Percentiles rank a stretch among this genome's conserved stretches.
Conservation (phyloP, 2,329 filamentous ascomycete genomes). For the Sphaerulina vaccinii region DNA sequence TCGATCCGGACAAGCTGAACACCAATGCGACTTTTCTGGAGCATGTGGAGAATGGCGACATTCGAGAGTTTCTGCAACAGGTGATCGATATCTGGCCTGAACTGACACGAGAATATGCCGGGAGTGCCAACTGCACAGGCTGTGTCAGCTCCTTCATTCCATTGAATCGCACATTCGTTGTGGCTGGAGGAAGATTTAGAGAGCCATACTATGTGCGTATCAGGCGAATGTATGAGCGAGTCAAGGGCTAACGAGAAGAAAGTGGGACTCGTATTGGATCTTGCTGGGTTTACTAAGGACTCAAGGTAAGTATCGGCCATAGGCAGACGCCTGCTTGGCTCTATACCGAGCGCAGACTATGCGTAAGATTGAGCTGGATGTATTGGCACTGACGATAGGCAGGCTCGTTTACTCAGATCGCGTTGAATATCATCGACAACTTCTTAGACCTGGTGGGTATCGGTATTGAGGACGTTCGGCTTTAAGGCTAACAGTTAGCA, state of each 20-base stretch:
- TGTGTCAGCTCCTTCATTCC: constrained; percentile 67
- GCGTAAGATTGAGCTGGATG: no score
- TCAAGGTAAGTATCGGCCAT: no score
- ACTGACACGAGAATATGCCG: constrained; percentile 60
- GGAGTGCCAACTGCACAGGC: constrained; percentile 54
- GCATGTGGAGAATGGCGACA: constrained; percentile 56
- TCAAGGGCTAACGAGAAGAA: background rate
- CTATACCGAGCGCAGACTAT: no score
- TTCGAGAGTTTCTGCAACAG: constrained; percentile 60
- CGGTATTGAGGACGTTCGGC: background rate
- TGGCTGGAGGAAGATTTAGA: constrained; percentile 68
- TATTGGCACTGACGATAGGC: no score
- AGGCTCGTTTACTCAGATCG: constrained; percentile 62
- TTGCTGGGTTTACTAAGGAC: constrained; percentile 65
- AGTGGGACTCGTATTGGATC: constrained; percentile 35
- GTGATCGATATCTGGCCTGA: constrained; percentile 71
- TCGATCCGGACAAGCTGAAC: constrained; percentile 52
- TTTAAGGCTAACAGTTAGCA: background rate
- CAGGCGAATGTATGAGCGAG: constrained; percentile 52
- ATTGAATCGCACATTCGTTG: constrained; percentile 66
- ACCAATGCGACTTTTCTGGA: constrained; percentile 60
- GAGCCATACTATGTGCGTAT: constrained; percentile 73
- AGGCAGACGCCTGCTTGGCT: no score
- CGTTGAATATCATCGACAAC: constrained; percentile 67
- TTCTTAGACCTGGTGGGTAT: constrained; percentile 57